A percentile compares a stretch with the other conserved stretches of the same genome.
phyloP scores from a whole-genome alignment of 257 asterid genomes.

The Verbena officinalis region DNA sequence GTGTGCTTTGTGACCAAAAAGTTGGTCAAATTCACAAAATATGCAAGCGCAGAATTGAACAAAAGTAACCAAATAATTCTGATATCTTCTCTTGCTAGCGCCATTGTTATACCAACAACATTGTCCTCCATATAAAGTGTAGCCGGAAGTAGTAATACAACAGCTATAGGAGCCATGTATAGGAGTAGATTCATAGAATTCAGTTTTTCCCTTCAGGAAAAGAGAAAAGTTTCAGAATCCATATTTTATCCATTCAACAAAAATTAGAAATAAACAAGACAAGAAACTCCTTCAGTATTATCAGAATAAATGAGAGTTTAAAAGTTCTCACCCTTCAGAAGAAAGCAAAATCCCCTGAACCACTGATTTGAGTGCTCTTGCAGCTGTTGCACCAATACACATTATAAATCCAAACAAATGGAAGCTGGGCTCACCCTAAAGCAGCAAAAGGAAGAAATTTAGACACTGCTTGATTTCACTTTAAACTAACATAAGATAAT shows the following conservation, averaged over 20 bases:
- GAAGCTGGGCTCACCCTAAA: slow-evolving; percentile 93
- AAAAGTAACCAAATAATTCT: slow-evolving; percentile 67
- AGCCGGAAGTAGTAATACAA: slow-evolving; percentile 71
- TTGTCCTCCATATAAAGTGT: slow-evolving; percentile 78
- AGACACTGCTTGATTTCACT: slow-evolving; percentile 2
- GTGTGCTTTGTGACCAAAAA: slow-evolving; percentile 94
- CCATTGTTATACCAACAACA: slow-evolving; percentile 69
- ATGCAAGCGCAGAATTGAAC: slow-evolving; percentile 84
- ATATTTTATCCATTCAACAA: not conserved
- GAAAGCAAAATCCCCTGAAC: slow-evolving; percentile 92
- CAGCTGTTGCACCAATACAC: slow-evolving; percentile 91
- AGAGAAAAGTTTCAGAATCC: slow-evolving; percentile 26
- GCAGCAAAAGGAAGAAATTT: slow-evolving; percentile 18
- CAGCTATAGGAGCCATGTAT: slow-evolving; percentile 94
- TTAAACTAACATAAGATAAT: slow-evolving; percentile 18
- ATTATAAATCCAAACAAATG: slow-evolving; percentile 82
- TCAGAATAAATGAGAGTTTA: not conserved
- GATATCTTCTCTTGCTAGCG: slow-evolving; percentile 69
- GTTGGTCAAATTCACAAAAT: slow-evolving; percentile 85
- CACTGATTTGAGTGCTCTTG: slow-evolving; percentile 90
- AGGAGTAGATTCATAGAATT: slow-evolving; percentile 92
- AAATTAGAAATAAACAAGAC: not conserved
- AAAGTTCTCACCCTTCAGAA: slow-evolving; percentile 67
- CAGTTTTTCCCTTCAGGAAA: slow-evolving; percentile 69
- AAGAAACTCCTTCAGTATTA: slow-evolving; percentile 15